phyloP scores from a whole-genome alignment of 2,329 filamentous ascomycete genomes.

The Fusarium tjaetaba region DNA sequence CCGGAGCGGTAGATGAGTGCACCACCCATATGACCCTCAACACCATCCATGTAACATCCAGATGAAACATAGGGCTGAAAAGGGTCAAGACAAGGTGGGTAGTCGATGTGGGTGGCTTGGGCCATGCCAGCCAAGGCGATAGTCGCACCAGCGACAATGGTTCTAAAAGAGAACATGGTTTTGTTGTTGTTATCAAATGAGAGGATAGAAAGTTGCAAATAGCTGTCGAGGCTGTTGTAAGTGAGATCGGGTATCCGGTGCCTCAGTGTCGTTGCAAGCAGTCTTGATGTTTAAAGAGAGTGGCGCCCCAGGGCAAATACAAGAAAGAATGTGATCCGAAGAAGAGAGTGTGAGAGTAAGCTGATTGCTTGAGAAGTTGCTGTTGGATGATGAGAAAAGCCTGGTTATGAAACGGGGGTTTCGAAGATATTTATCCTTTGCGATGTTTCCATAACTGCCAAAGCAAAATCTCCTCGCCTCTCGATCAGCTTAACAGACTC shows the following conservation, averaged over 20 bases:
- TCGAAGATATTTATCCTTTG: conserved; percentile 39
- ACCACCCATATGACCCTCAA: conserved; percentile 44
- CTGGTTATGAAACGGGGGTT: neutral
- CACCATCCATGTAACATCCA: conserved; percentile 58
- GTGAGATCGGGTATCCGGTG: neutral
- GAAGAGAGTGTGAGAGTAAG: conserved; percentile 34
- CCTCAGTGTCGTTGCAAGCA: conserved; percentile 22
- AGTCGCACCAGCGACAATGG: conserved; percentile 51
- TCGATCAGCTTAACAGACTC: conserved; percentile 7
- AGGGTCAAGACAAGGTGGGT: conserved; percentile 56
- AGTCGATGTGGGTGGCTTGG: conserved; percentile 55
- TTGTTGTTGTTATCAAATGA: conserved; percentile 21
- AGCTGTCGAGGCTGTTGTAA: conserved; percentile 9
- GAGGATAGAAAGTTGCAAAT: conserved; percentile 24
- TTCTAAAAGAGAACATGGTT: conserved; percentile 37
- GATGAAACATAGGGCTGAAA: conserved; percentile 60
- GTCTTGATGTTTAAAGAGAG: conserved; percentile 34
- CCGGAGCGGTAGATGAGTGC: conserved; percentile 56
- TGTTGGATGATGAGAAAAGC: conserved; percentile 27
- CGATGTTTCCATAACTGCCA: neutral
- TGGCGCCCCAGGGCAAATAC: conserved; percentile 26
- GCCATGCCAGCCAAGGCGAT: conserved; percentile 51
- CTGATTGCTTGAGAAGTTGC: conserved; percentile 39
- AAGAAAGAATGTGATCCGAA: conserved; percentile 20
- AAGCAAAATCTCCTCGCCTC: neutral